Evolutionary conservation across 331 rosid species (phyloP), one percentile per base, ranked within the genome.

Genomic region (Telfairia occidentalis): DNA sequence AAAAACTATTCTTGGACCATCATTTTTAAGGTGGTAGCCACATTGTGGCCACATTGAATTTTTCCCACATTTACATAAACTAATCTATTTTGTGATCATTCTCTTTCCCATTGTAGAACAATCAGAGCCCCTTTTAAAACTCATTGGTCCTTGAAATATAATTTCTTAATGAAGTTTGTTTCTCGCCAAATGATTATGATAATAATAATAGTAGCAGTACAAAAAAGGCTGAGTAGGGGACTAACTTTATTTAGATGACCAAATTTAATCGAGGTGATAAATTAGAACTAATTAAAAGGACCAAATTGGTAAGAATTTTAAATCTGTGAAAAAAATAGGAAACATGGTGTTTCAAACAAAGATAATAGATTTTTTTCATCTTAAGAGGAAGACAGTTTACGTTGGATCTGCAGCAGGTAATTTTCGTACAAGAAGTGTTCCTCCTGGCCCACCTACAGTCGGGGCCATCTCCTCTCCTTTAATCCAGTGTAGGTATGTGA

Each of bases 391-490:
- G 69, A 65, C 55, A 45, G 78, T 23, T 81, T 85, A 93, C 98
- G 74, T 81, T 53, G 90, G 91, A 23, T 88, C 88, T 66, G 83
- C 84, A 45, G 72, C 59, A 59, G 94, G 94, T 80, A 92, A 61
- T 80, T 86, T 90, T 75, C 97, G 91, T 70, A 92, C 89, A 49
- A 92, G 92, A 81, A 90, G 93, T 48, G 97, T 89, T 60, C 83
- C 98, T 72, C 85, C 87, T 66, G 86, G 79, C 4, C 57, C 87
- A 37, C 82, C 84, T 45, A 89, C 82, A 69, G 89, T 81, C 57
- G 97, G 96, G 72, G 86, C 80, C 98, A 92, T 92, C 85, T 86
- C 97, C 81, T 84, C 87, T 81, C 96, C 98, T 82, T 85, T 87
- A 73, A 85, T 84, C 92, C 90, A 86, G 75, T 84, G 98, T 81